These are phyloP conservation scores for Candida labiduridarum DNA, from an alignment of 1,139 yeast species.

Conservation along the genomic window DNA sequence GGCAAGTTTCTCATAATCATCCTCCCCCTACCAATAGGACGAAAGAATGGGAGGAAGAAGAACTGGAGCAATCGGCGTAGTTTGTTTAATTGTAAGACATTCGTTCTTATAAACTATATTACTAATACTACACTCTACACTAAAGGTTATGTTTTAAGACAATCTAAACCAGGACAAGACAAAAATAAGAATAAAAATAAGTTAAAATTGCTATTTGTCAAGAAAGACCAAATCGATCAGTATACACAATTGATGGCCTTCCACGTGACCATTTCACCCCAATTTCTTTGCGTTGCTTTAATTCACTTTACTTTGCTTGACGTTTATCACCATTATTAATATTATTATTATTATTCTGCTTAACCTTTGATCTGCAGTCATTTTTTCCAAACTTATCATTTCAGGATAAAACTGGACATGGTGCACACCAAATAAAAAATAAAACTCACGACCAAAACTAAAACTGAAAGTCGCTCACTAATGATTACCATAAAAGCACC, in stretches of 20 bases:
- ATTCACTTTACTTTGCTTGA: neutral
- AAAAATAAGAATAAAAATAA: neutral
- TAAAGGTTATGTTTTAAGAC: neutral
- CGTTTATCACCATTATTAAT: neutral
- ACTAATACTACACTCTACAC: neutral
- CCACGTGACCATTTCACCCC: neutral
- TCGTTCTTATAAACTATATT: neutral
- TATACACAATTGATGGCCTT: neutral
- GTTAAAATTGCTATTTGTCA: neutral
- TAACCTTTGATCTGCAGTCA: slow-evolving; percentile 1
- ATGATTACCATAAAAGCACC: neutral
- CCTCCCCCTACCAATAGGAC: too few species aligned
- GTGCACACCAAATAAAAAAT: neutral
- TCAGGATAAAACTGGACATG: neutral
- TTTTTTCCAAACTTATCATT: neutral
- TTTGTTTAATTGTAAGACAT: neutral
- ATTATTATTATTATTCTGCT: neutral
- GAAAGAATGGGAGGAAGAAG: too few species aligned
- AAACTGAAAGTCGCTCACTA: neutral
- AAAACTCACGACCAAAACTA: neutral
- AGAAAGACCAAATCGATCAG: neutral
- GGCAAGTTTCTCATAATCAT: too few species aligned
- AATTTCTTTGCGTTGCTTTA: too few species aligned
- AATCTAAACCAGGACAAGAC: neutral
- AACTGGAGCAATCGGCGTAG: too few species aligned